A percentile compares a stretch with the other conserved stretches of the same genome.
Evolutionary conservation across 805 yeast genomes (phyloP).

Genomic region (Osmozyma mogii): DNA sequence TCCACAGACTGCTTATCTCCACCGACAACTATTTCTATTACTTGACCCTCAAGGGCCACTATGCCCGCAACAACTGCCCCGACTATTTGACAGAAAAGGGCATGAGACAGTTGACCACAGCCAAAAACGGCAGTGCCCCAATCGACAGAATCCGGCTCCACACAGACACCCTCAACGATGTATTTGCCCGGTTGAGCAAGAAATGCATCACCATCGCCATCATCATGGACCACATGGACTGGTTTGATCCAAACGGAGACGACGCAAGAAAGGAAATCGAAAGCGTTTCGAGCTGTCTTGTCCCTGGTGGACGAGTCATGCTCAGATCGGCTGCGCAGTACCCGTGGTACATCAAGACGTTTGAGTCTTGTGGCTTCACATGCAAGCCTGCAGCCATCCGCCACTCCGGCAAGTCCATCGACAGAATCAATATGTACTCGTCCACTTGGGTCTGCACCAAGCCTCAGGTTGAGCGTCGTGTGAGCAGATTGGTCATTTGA

Average conservation of each 20-base stretch:
- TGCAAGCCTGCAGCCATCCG: conserved; percentile 68
- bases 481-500: not conserved
- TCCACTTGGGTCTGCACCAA: conserved; percentile 82
- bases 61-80: conserved; percentile 62
- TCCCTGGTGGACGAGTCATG: conserved; percentile 65
- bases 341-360: conserved; percentile 73
- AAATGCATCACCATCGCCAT: conserved; percentile 67
- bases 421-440: conserved; percentile 81
- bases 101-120: conserved; percentile 40
- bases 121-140: conserved; percentile 34
- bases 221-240: conserved; percentile 89
- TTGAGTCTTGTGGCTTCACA: conserved; percentile 58
- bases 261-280: conserved; percentile 62
- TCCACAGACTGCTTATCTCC: conserved; percentile 54
- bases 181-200: conserved; percentile 54
- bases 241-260: conserved; percentile 63
- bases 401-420: conserved; percentile 56
- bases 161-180: conserved; percentile 73
- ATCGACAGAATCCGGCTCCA: conserved; percentile 67
- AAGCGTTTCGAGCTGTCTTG: conserved; percentile 55
- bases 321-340: conserved; percentile 63
- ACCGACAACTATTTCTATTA: conserved; percentile 74
- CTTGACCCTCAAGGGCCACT: conserved; percentile 55
- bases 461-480: no score
- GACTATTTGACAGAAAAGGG: conserved; percentile 60